Conservation (phyloP, 257 asterid species). For the Scutellaria barbata region DNA sequence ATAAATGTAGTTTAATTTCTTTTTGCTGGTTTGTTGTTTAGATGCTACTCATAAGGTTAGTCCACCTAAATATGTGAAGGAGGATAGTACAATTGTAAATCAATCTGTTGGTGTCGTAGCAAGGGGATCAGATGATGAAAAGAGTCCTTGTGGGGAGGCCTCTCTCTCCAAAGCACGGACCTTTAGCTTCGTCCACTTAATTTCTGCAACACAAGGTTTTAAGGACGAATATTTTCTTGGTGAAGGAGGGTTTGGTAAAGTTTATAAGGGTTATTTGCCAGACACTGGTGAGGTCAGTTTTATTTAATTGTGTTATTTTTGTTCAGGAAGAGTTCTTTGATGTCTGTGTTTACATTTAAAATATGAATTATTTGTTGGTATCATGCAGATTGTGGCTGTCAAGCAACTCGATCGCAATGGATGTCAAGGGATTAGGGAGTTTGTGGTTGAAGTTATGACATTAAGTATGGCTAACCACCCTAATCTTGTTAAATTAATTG, state of each 20-base stretch:
- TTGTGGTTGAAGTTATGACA: conserved; percentile 69
- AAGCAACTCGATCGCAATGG: conserved; percentile 77
- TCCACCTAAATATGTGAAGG: conserved; percentile 45
- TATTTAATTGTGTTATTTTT: conserved; percentile 26
- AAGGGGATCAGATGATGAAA: conserved; percentile 27
- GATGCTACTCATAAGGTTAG: conserved; percentile 40
- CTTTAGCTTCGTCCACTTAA: conserved; percentile 40
- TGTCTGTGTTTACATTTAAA: conserved; percentile 2
- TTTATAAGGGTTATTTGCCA: conserved; percentile 51
- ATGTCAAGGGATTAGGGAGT: conserved; percentile 77
- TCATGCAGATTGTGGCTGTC: conserved; percentile 70
- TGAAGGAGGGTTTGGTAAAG: conserved; percentile 68
- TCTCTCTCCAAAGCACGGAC: conserved; percentile 35
- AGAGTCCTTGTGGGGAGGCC: conserved; percentile 33
- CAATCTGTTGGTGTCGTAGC: conserved; percentile 39
- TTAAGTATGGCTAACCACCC: conserved; percentile 68
- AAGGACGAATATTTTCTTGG: conserved; percentile 49
- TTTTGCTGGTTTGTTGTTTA: conserved; percentile 36
- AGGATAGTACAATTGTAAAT: conserved; percentile 37
- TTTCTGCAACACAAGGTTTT: conserved; percentile 50
- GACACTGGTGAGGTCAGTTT: conserved; percentile 58
- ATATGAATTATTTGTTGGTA: conserved; percentile 13
- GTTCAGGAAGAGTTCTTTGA: not conserved
- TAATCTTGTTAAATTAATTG: conserved; percentile 74
- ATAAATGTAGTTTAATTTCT: not conserved